phyloP scores from a whole-genome alignment of 2,329 filamentous ascomycete genomes.

The Aspergillus ibericus region DNA sequence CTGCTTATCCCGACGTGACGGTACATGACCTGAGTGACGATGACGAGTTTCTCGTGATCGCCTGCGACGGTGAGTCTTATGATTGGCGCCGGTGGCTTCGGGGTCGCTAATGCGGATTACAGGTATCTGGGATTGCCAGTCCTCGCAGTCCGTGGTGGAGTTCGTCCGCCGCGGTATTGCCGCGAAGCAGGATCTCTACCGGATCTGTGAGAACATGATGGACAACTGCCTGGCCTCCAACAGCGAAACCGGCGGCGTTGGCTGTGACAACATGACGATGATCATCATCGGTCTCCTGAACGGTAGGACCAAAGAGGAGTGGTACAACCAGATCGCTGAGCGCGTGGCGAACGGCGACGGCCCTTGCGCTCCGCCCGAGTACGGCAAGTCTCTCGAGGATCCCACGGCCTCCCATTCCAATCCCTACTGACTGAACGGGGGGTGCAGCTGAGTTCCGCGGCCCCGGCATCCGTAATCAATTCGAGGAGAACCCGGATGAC shows the following conservation, averaged over 20 bases:
- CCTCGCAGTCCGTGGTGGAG: conserved; percentile 93
- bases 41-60: conserved; percentile 92
- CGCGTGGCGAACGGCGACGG: conserved; percentile 95
- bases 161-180: conserved; percentile 96
- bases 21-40: conserved; percentile 87
- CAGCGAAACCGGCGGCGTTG: conserved; percentile 95
- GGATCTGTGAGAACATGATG: conserved; percentile 99
- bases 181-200: conserved; percentile 88
- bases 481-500: conserved; percentile 69
- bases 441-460: conserved; percentile 77
- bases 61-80: conserved; percentile 74
- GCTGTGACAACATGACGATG: conserved; percentile 99
- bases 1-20: conserved; percentile 91
- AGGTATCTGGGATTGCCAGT: conserved; percentile 99
- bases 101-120: conserved; percentile 13
- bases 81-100: neutral
- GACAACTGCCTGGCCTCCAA: conserved; percentile 98
- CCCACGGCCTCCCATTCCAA: conserved; percentile 40
- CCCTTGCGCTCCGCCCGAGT: conserved; percentile 97
- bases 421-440: conserved; percentile 42
- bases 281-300: conserved; percentile 82
- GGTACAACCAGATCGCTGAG: conserved; percentile 94
- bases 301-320: conserved; percentile 93
- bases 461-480: conserved; percentile 77
- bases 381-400: conserved; percentile 74